phyloP scores from a whole-genome alignment of 805 yeast species.

The Saccharomycopsis sp. region DNA sequence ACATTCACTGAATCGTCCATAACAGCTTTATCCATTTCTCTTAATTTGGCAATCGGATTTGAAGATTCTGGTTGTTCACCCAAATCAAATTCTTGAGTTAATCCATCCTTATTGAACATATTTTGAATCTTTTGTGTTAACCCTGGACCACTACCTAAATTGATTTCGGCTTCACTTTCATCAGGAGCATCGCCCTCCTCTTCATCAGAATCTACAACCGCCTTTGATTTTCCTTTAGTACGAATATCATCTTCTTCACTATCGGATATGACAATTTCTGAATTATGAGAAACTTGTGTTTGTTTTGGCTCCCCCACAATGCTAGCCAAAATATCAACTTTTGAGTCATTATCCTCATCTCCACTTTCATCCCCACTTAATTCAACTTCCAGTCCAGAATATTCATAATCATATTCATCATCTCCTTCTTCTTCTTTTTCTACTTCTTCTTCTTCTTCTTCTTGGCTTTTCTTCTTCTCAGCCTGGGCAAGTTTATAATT shows the following conservation, averaged over 20 bases:
- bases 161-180: conserved; percentile 20
- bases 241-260: conserved; percentile 5
- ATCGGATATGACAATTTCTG: neutral
- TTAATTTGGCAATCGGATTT: conserved; percentile 12
- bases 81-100: neutral
- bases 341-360: neutral
- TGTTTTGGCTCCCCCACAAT: neutral
- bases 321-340: neutral
- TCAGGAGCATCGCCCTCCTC: conserved; percentile 25
- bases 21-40: conserved; percentile 10
- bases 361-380: neutral
- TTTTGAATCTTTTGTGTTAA: conserved; percentile 20
- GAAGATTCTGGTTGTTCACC: neutral
- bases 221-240: conserved; percentile 1
- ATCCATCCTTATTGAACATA: conserved; percentile 15
- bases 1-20: neutral
- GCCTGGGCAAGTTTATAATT: conserved; percentile 10
- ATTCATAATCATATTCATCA: neutral
- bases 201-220: conserved; percentile 23
- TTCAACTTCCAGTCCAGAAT: neutral
- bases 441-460: conserved; percentile 12
- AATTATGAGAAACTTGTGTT: conserved; percentile 5
- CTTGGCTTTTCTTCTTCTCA: conserved; percentile 9
- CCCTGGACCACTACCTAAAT: conserved; percentile 23
- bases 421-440: neutral